Percentiles rank a stretch among this genome's conserved stretches.
These are phyloP conservation scores for Exophiala sp. DNA, from an alignment of 2,329 filamentous ascomycete species.

Conservation along the genomic window DNA sequence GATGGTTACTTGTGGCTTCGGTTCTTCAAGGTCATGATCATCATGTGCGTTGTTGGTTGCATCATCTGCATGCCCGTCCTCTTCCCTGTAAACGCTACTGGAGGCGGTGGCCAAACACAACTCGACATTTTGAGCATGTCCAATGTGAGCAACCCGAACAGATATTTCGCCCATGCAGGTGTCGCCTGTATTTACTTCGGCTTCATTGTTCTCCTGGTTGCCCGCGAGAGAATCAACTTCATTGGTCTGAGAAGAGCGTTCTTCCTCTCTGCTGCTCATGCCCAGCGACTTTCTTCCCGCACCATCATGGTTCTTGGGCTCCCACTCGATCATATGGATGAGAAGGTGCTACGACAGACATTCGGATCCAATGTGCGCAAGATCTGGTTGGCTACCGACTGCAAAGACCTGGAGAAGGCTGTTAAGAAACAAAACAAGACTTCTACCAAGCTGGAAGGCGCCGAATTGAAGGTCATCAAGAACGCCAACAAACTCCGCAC, in stretches of 20 bases:
- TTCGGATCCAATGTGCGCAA: constrained; percentile 74
- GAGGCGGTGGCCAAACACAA: constrained; percentile 62
- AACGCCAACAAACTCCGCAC: constrained; percentile 67
- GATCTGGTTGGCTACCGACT: constrained; percentile 79
- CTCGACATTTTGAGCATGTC: constrained; percentile 77
- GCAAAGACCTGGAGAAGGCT: constrained; percentile 69
- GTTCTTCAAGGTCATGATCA: constrained; percentile 73
- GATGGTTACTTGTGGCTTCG: constrained; percentile 91
- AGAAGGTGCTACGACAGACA: constrained; percentile 68
- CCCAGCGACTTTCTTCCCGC: constrained; percentile 78
- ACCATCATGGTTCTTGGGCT: constrained; percentile 88
- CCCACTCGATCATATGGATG: constrained; percentile 71
- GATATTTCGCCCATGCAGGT: constrained; percentile 75
- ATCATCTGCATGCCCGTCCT: constrained; percentile 83
- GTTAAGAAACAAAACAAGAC: constrained; percentile 76
- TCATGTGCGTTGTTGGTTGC: constrained; percentile 77
- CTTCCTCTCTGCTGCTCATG: constrained; percentile 77
- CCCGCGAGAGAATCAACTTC: constrained; percentile 84
- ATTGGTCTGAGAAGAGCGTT: constrained; percentile 89
- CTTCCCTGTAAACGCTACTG: constrained; percentile 82
- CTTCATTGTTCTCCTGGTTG: constrained; percentile 82
- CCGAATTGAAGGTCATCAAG: constrained; percentile 83
- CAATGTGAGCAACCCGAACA: constrained; percentile 63
- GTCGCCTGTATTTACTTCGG: constrained; percentile 76
- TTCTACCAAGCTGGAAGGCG: constrained; percentile 73